Percentiles rank a stretch among this genome's conserved stretches.
Evolutionary conservation across 192 early-diverging fungal genomes (phyloP).

Genomic region (Coemansia sp.): DNA sequence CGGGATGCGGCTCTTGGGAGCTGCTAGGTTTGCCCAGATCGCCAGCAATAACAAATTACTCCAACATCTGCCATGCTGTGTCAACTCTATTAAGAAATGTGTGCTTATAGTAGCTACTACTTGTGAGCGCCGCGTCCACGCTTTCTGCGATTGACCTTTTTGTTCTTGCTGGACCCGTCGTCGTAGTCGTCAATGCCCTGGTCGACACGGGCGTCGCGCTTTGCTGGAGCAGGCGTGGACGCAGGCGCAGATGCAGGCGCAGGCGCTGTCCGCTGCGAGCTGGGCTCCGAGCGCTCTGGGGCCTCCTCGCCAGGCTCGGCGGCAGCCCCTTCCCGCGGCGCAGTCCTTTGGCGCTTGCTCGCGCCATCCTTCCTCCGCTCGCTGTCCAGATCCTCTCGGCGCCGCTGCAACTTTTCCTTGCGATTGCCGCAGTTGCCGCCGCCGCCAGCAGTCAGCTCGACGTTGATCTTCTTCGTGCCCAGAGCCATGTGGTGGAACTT

Average conservation of each 20-base stretch:
- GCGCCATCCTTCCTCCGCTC: constrained; percentile 27
- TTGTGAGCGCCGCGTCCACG: constrained; percentile 42
- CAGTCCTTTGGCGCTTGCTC: constrained; percentile 26
- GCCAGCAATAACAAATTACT: neutral
- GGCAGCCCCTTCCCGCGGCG: neutral
- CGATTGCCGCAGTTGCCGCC: constrained; percentile 64
- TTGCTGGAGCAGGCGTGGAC: neutral
- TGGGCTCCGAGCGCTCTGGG: neutral
- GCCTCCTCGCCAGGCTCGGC: constrained; percentile 5
- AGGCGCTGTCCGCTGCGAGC: neutral
- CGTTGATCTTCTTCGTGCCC: constrained; percentile 69
- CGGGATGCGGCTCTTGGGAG: constrained; percentile 44
- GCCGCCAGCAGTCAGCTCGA: constrained; percentile 75
- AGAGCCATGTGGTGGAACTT: constrained; percentile 66
- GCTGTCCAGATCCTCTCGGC: constrained; percentile 41
- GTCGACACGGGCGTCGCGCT: neutral
- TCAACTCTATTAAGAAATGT: no score
- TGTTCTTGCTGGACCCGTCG: constrained; percentile 9
- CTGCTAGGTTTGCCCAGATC: constrained; percentile 7
- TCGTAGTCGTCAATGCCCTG: constrained; percentile 21
- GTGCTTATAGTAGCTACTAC: neutral
- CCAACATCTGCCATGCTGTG: neutral
- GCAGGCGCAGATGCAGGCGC: neutral
- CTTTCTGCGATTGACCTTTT: constrained; percentile 49
- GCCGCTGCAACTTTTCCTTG: constrained; percentile 37